Base-by-base conservation (phyloP, 2,329 filamentous ascomycete species). In the Fusarium sp. region DNA sequence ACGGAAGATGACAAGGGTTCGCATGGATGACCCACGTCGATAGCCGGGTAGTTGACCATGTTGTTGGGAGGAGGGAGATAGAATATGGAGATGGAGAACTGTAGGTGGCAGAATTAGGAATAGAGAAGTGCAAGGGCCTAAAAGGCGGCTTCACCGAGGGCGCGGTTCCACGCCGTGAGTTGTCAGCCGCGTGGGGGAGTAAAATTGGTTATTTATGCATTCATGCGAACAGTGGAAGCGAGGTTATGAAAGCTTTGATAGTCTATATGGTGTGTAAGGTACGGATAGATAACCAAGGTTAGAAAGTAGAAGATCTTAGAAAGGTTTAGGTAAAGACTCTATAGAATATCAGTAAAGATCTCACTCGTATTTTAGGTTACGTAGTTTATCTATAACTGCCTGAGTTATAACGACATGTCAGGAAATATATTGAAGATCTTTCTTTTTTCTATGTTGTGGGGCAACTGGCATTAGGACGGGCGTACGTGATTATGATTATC, bases 181-280 rank as follows among this genome's bases (percentile, higher is more conserved):
- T 68, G 66, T 65, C 52, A 61, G 49, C 57, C 63, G 58, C 66
- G 73, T 73, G 73, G 71, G 72, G 64, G 56, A 75, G 56, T 74
- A 66, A 75, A 75, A 75, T 75, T 75, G 71, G 66, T 24, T 55
- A 47, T 75, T 75, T 73, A 75, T 75, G 73, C 73, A 74, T 75
- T 75, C 73, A 75, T 75, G 73, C 73, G 23, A 41, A 47, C 33
- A 47, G 59, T 63, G 56, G 55, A 70, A 61, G 70, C 61, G 57
- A 64, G 46, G 31, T 37, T 63, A 38, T 68, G 61, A 70, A 58
- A 24, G 63, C 20, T 43, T 58, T 57, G 26, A 53, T 53, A 33
- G 39, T 46, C 20, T 46, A n/a, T 21, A n/a, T 35, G 29, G 21
- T 29, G 20, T 18, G 20, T 8, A 20, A 11, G 31, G 49, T 47